Evolutionary conservation across 306 rosid genomes (phyloP), one percentile per base, ranked within the genome.

Genomic region (Quercus cerris): DNA sequence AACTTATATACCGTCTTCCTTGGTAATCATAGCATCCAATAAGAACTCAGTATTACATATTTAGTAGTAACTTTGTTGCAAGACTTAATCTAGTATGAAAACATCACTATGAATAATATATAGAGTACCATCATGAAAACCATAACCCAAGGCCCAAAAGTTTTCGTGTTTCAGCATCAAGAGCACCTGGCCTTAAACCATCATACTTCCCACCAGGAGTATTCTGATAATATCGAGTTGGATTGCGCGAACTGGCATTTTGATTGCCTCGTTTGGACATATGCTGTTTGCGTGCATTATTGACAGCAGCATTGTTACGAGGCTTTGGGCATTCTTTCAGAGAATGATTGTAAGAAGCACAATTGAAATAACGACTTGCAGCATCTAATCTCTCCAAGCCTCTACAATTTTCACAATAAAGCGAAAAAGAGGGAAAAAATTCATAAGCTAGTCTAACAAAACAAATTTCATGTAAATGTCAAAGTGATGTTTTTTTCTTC

Each of bases 311-410:
- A 38, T 76, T 81, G 79, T 95, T 84, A 64, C 97, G 94, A 68
- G 99, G 99, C 80, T 88, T 86, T 46, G 84, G 84, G 76, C 99
- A 93, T 49, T 90, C 94, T 78, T 89, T 93, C 84, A 95, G 68
- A 30, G 97, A 49, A 57, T 95, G 99, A 80, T 61, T 90, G 84
- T 95, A 95, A 78, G 99, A 93, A 77, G 98, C 97, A 81, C 99
- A 95, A 77, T 95, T 95, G 79, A 95, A 95, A 84, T 97, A 95
- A 74, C 99, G 93, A 80, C 89, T 86, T 71, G 97, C 97, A 81
- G 44, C 85, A 63, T 79, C 96, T 83, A 95, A 70, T 74, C 93
- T 90, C 94, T 88, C 87, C 84, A 82, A 78, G 64, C 98, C 96
- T 75, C 98, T 95, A 49, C 9, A 86, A 77, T 75, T 76, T 81